Conservation (phyloP, 2,329 filamentous ascomycete species). For the Diaporthe batatas region DNA sequence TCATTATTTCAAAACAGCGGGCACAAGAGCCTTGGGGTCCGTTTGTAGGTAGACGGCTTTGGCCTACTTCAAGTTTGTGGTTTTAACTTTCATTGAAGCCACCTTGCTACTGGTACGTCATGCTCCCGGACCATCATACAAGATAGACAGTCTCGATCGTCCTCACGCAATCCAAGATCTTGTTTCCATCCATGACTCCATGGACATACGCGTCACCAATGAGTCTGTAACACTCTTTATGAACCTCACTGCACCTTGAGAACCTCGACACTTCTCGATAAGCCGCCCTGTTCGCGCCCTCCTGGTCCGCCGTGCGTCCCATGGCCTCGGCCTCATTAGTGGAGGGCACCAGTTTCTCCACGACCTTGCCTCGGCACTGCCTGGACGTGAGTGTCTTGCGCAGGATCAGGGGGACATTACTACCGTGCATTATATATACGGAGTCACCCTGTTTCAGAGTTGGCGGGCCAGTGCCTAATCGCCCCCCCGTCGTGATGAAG, state of each 20-base stretch:
- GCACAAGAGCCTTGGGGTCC: too few species aligned
- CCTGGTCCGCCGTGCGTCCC: neutral
- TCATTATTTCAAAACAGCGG: too few species aligned
- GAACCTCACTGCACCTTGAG: neutral
- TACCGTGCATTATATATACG: constrained; percentile 18
- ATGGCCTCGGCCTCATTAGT: neutral
- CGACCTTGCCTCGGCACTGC: neutral
- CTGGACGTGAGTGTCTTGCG: neutral
- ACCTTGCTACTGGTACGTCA: too few species aligned
- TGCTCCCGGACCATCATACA: neutral
- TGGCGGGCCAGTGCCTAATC: constrained; percentile 12
- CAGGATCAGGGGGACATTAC: neutral
- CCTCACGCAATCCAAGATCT: constrained; percentile 6
- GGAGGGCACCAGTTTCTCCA: constrained; percentile 16
- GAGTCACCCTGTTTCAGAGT: neutral
- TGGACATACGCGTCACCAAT: constrained; percentile 23
- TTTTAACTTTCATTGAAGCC: too few species aligned
- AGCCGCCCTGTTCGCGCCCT: neutral
- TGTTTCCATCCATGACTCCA: constrained; percentile 15
- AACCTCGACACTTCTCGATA: neutral
- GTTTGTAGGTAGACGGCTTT: too few species aligned
- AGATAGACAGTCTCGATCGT: neutral
- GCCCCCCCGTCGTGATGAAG: constrained; percentile 1
- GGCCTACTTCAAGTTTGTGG: too few species aligned
- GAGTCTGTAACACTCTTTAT: constrained; percentile 2